A percentile compares a stretch with the other conserved stretches of the same genome.
phyloP scores from a whole-genome alignment of 2,329 filamentous ascomycete species.

The Xylaria sp. region DNA sequence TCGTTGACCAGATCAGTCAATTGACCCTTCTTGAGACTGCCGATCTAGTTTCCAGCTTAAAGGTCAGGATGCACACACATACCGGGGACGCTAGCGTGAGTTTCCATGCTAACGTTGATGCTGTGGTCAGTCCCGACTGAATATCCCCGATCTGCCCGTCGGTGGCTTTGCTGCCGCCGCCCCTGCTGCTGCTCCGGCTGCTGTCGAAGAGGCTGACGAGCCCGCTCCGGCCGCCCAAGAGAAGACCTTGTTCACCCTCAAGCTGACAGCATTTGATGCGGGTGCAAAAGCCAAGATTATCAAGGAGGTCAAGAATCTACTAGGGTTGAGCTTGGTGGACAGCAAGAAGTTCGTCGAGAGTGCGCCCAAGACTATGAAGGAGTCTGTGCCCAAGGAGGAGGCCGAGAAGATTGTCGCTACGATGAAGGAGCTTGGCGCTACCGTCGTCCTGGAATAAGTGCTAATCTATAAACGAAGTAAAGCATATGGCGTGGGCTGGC shows the following conservation, averaged over 20 bases:
- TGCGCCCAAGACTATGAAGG: constrained; percentile 98
- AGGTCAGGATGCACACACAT: constrained; percentile 68
- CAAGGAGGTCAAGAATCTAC: constrained; percentile 98
- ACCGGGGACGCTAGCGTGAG: not conserved
- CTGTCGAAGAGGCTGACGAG: constrained; percentile 84
- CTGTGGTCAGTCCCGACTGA: constrained; percentile 78
- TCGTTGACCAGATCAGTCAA: constrained; percentile 98
- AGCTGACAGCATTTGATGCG: constrained; percentile 90
- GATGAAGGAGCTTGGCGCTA: constrained; percentile 91
- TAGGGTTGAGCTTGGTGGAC: constrained; percentile 95
- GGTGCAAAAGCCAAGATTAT: constrained; percentile 97
- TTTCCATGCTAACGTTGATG: constrained; percentile 34
- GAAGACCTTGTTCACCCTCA: constrained; percentile 96
- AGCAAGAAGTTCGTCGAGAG: constrained; percentile 99
- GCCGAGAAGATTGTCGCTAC: constrained; percentile 97
- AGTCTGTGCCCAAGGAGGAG: constrained; percentile 98
- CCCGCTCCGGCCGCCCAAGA: constrained; percentile 90
- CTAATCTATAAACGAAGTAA: constrained; percentile 15
- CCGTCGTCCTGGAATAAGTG: constrained; percentile 86
- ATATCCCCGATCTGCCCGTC: constrained; percentile 97
- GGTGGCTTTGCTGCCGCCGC: constrained; percentile 84
- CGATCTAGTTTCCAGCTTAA: constrained; percentile 91
- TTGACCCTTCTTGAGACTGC: constrained; percentile 98
- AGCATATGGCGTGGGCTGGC: constrained; percentile 29
- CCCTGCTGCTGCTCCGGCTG: constrained; percentile 65